These are phyloP conservation scores for Trametes versicolor DNA, from an alignment of 1,284 basidiomycete genomes.

Conservation along the genomic window DNA sequence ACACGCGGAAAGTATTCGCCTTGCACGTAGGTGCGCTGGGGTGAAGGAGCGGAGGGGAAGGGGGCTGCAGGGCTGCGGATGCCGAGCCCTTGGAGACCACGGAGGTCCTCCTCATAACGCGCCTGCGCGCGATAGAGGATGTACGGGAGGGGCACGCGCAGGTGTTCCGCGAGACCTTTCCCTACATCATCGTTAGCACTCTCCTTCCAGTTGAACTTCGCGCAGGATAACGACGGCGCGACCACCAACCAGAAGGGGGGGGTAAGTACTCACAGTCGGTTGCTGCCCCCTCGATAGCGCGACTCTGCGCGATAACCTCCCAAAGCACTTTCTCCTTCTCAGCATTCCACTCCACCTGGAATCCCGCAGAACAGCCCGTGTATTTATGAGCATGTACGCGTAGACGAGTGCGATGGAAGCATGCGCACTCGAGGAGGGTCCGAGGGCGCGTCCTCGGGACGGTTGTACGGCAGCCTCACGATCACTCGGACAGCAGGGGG, in stretches of 20 bases:
- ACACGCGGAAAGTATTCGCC: constrained; percentile 37
- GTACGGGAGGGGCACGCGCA: constrained; percentile 82
- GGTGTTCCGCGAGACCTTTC: constrained; percentile 81
- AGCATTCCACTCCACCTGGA: constrained; percentile 80
- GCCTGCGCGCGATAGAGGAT: constrained; percentile 82
- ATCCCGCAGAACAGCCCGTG: constrained; percentile 25
- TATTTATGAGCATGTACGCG: neutral
- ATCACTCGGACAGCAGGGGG: constrained; percentile 68
- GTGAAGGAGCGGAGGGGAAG: constrained; percentile 44
- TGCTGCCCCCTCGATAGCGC: constrained; percentile 70
- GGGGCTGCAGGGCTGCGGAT: constrained; percentile 32
- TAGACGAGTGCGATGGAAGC: neutral
- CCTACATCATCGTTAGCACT: constrained; percentile 52
- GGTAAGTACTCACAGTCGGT: constrained; percentile 72
- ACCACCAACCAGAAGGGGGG: neutral
- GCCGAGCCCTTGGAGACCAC: constrained; percentile 70
- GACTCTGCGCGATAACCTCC: constrained; percentile 82
- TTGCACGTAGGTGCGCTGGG: constrained; percentile 19
- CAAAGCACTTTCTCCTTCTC: constrained; percentile 85
- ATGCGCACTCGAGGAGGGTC: constrained; percentile 73
- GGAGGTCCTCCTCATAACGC: constrained; percentile 82
- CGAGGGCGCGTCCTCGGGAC: constrained; percentile 69
- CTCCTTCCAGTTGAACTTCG: neutral
- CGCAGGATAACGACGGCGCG: neutral
- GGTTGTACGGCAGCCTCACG: constrained; percentile 77